Conservation (phyloP, 192 early-diverging fungal genomes). For the Entomortierella chlamydospora region DNA sequence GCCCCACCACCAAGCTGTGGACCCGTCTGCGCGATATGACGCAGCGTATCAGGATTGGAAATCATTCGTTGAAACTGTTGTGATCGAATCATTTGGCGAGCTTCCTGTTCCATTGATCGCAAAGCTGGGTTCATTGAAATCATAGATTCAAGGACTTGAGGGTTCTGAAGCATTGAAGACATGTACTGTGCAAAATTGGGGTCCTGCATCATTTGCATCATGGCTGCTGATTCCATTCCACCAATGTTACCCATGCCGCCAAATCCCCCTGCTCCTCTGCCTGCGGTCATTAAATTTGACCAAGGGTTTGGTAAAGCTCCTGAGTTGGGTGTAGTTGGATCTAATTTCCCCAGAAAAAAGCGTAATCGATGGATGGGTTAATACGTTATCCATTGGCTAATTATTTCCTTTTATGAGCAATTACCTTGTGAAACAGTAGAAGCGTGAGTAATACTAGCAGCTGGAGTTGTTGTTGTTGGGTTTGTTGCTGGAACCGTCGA, state of each 20-base stretch:
- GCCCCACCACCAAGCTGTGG: slow-evolving; percentile 17
- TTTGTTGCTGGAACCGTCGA: no score
- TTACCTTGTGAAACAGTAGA: not conserved
- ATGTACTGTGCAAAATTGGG: slow-evolving; percentile 86
- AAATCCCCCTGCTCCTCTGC: not conserved
- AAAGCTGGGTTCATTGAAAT: slow-evolving; percentile 85
- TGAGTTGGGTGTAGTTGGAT: not conserved
- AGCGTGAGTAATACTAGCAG: not conserved
- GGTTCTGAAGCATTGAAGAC: slow-evolving; percentile 83
- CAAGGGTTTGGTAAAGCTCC: slow-evolving; percentile 12
- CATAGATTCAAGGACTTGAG: slow-evolving; percentile 86
- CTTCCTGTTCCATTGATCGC: slow-evolving; percentile 80
- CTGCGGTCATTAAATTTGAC: not conserved
- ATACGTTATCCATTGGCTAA: not conserved
- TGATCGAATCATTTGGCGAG: slow-evolving; percentile 82
- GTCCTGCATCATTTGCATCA: slow-evolving; percentile 76
- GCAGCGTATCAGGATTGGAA: slow-evolving; percentile 83
- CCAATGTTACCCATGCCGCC: slow-evolving; percentile 66
- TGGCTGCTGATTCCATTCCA: slow-evolving; percentile 65
- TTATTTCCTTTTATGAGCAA: not conserved
- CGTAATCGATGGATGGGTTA: not conserved
- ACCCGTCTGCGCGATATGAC: slow-evolving; percentile 73
- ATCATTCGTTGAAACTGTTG: slow-evolving; percentile 82
- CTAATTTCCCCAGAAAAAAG: not conserved
- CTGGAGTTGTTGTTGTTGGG: not conserved